A percentile compares a stretch with the other conserved stretches of the same genome.
phyloP scores from a whole-genome alignment of 495 filamentous ascomycete species.

The Aspergillus cavernicola region DNA sequence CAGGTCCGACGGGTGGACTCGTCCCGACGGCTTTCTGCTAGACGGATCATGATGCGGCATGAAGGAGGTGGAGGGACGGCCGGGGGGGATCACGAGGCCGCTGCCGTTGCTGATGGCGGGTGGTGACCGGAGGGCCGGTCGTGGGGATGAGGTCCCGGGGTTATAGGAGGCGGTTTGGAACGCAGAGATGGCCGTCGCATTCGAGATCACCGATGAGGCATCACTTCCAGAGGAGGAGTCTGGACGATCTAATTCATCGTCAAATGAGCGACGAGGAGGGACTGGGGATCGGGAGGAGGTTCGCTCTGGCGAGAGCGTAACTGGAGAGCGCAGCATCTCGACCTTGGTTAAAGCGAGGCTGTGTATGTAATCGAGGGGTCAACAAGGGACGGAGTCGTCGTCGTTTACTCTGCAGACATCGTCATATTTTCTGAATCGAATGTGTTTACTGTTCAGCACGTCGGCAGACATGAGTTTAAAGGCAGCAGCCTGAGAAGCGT shows the following conservation, averaged over 20 bases:
- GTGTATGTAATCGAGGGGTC: conserved; percentile 13
- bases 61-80: conserved; percentile 28
- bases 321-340: conserved; percentile 26
- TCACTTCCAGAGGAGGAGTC: conserved; percentile 53
- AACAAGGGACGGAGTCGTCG: not conserved
- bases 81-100: conserved; percentile 25
- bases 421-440: not conserved
- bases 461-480: not conserved
- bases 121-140: conserved; percentile 34
- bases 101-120: conserved; percentile 13
- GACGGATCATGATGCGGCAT: conserved; percentile 43
- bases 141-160: conserved; percentile 30
- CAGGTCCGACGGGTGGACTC: conserved; percentile 34
- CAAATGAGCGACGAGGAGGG: conserved; percentile 29
- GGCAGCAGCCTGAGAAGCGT: not conserved
- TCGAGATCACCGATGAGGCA: conserved; percentile 45
- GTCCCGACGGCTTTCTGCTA: conserved; percentile 37
- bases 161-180: conserved; percentile 23
- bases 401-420: not conserved
- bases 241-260: conserved; percentile 37
- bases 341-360: not conserved
- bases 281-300: conserved; percentile 16
- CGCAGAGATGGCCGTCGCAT: conserved; percentile 45
- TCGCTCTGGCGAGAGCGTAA: conserved; percentile 33
- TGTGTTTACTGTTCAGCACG: not conserved